phyloP scores from a whole-genome alignment of 441 rosid species.

The Pelargonium fulgidum region DNA sequence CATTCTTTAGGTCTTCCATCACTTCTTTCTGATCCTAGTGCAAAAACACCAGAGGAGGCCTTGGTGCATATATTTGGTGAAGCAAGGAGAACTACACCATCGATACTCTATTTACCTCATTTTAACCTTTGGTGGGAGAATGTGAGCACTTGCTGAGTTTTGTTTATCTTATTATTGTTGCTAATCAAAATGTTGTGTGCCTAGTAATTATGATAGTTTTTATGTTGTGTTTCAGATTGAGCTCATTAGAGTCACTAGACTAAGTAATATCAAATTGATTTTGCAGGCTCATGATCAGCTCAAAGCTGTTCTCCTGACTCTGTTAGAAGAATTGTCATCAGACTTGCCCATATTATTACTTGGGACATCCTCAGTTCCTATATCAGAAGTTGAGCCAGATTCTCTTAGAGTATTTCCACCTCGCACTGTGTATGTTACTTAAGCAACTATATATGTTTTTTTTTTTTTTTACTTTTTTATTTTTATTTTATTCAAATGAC shows the following conservation, averaged over 20 bases:
- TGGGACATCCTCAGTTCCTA: conserved; percentile 58
- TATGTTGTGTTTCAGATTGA: not conserved
- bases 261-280: conserved; percentile 20
- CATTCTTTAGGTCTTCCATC: conserved; percentile 97
- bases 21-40: conserved; percentile 98
- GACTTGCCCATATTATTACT: conserved; percentile 78
- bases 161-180: conserved; percentile 14
- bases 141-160: conserved; percentile 42
- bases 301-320: conserved; percentile 78
- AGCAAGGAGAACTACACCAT: conserved; percentile 96
- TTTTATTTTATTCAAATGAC: no score
- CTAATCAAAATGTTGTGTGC: conserved; percentile 8
- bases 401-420: conserved; percentile 53
- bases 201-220: not conserved
- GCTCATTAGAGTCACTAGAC: conserved; percentile 15
- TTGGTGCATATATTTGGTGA: conserved; percentile 96
- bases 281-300: conserved; percentile 96
- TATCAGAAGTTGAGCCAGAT: conserved; percentile 47
- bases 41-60: conserved; percentile 99
- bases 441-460: conserved; percentile 11
- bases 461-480: no score
- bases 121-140: conserved; percentile 99
- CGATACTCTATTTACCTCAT: conserved; percentile 85
- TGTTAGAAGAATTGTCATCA: conserved; percentile 90
- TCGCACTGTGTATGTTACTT: conserved; percentile 63